phyloP scores from a whole-genome alignment of 345 rosid species.

The Boechera divaricarpa region DNA sequence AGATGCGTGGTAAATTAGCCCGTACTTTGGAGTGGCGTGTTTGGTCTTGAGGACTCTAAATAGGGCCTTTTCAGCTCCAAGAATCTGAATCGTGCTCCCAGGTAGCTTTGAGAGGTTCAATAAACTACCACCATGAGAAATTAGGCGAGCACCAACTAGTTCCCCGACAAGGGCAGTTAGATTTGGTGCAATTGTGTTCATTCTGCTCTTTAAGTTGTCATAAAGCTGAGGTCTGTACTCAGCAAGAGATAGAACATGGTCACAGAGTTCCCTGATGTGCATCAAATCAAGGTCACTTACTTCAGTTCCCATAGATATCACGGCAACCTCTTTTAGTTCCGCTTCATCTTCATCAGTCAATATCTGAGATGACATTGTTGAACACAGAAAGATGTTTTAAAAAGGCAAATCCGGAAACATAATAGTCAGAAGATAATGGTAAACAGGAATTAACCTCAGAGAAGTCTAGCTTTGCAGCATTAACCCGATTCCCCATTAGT shows the following conservation, averaged over 20 bases:
- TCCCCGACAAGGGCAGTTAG: slow-evolving; percentile 96
- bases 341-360: slow-evolving; percentile 74
- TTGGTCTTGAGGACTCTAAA: slow-evolving; percentile 88
- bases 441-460: slow-evolving; percentile 60
- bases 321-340: slow-evolving; percentile 79
- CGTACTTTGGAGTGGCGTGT: slow-evolving; percentile 89
- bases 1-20: slow-evolving; percentile 90
- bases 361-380: slow-evolving; percentile 47
- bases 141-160: slow-evolving; percentile 94
- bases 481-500: slow-evolving; percentile 75
- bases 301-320: slow-evolving; percentile 95
- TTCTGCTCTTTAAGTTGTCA: slow-evolving; percentile 83
- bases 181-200: slow-evolving; percentile 92
- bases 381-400: no score
- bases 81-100: slow-evolving; percentile 88
- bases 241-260: slow-evolving; percentile 78
- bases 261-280: slow-evolving; percentile 78
- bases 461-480: slow-evolving; percentile 86
- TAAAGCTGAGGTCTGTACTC: slow-evolving; percentile 88
- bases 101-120: slow-evolving; percentile 91
- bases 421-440: neutral
- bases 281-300: slow-evolving; percentile 76
- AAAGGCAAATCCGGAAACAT: neutral
- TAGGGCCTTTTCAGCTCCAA: slow-evolving; percentile 93
- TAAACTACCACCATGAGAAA: slow-evolving; percentile 93